These are phyloP conservation scores for Venturia aucupariae DNA, from an alignment of 2,329 filamentous ascomycete genomes.

Conservation along the genomic window DNA sequence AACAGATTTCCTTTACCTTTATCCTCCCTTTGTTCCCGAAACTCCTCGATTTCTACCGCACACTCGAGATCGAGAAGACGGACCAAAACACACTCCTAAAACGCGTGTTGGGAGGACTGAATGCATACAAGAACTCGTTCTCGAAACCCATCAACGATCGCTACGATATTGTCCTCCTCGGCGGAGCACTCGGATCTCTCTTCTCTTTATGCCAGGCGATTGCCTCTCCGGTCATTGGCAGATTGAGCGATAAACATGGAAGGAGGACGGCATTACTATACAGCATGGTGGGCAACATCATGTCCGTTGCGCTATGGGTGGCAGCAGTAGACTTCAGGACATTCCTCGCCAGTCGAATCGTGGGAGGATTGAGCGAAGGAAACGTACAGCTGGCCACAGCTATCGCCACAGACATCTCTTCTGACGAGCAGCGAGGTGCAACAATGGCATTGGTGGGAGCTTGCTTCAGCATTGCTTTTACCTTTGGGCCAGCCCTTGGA, in stretches of 20 bases:
- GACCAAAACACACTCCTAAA: slow-evolving; percentile 58
- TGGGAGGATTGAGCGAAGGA: slow-evolving; percentile 89
- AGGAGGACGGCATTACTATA: slow-evolving; percentile 77
- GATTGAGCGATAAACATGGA: slow-evolving; percentile 79
- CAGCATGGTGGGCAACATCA: slow-evolving; percentile 87
- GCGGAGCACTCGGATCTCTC: slow-evolving; percentile 84
- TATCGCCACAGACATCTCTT: slow-evolving; percentile 92
- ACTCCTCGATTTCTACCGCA: slow-evolving; percentile 91
- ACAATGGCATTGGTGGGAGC: slow-evolving; percentile 96
- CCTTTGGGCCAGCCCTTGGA: slow-evolving; percentile 86
- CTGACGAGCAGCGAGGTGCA: slow-evolving; percentile 70
- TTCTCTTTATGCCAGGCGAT: slow-evolving; percentile 91
- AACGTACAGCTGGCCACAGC: slow-evolving; percentile 95
- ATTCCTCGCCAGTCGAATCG: slow-evolving; percentile 84
- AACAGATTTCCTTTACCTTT: slow-evolving; percentile 92
- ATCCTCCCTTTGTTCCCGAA: slow-evolving; percentile 94
- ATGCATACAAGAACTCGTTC: slow-evolving; percentile 91
- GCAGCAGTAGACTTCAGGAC: slow-evolving; percentile 89
- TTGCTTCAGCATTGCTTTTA: slow-evolving; percentile 96
- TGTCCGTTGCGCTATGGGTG: slow-evolving; percentile 91
- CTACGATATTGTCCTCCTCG: slow-evolving; percentile 94
- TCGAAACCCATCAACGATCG: slow-evolving; percentile 85
- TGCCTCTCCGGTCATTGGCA: slow-evolving; percentile 84
- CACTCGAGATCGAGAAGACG: slow-evolving; percentile 52
- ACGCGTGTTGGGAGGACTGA: slow-evolving; percentile 70